Percentiles rank a stretch among this genome's conserved stretches.
Evolutionary conservation across 2,329 filamentous ascomycete species (phyloP).

Genomic region (Helminthosporium solani): DNA sequence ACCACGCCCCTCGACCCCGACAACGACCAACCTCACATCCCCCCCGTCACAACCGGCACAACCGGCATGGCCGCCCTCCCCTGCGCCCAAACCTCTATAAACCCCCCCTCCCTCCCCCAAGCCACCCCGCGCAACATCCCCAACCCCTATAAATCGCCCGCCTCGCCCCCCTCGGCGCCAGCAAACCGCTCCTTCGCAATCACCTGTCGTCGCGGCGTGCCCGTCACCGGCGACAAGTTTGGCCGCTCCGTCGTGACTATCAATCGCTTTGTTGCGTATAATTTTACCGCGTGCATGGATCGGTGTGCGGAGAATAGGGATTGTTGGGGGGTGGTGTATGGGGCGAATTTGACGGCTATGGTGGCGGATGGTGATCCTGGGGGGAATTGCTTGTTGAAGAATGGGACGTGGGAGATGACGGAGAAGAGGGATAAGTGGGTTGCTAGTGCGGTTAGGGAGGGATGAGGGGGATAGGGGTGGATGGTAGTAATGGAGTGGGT

Average conservation of each 20-base stretch:
- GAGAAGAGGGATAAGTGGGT: too few relatives aligned
- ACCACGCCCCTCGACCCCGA: background rate
- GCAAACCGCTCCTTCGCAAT: constrained; percentile 11
- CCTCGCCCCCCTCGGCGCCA: background rate
- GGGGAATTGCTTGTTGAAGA: constrained; percentile 9
- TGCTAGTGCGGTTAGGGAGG: too few relatives aligned
- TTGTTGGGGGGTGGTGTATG: constrained; percentile 8
- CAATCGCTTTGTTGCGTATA: constrained; percentile 6
- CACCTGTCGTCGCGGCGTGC: constrained; percentile 12
- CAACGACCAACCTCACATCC: background rate
- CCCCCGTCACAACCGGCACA: constrained; percentile 8
- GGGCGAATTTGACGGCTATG: constrained; percentile 11
- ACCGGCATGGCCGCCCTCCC: constrained; percentile 11
- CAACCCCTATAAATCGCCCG: constrained; percentile 1
- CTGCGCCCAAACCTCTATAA: constrained; percentile 4
- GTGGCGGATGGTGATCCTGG: constrained; percentile 7
- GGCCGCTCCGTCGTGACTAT: constrained; percentile 1
- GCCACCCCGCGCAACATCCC: constrained; percentile 6
- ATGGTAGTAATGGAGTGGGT: too few relatives aligned
- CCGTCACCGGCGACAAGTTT: background rate
- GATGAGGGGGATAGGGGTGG: too few relatives aligned
- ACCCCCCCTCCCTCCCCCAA: background rate
- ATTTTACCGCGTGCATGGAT: constrained; percentile 10
- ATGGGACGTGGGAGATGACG: constrained; percentile 6
- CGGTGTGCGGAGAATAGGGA: constrained; percentile 1